phyloP scores from a whole-genome alignment of 2,329 filamentous ascomycete species.

The Ophiognomonia clavigignenti-juglandacearum region DNA sequence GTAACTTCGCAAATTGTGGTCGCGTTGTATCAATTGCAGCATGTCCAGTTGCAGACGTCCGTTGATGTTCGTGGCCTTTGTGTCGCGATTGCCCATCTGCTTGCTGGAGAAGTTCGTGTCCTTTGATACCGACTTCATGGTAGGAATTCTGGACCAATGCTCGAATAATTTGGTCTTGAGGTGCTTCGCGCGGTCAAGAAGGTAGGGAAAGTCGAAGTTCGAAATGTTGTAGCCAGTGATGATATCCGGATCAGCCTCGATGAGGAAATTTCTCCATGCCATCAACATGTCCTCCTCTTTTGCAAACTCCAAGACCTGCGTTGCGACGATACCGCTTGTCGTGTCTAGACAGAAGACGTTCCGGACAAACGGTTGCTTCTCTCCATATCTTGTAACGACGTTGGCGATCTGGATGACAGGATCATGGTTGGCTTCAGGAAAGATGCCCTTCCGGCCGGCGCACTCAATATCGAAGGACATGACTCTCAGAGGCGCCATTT shows the following conservation, averaged over 20 bases:
- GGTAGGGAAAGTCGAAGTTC: conserved; percentile 98
- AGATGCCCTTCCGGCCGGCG: conserved; percentile 93
- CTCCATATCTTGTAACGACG: conserved; percentile 89
- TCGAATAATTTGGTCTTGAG: conserved; percentile 78
- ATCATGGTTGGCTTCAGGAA: conserved; percentile 86
- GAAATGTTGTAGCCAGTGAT: conserved; percentile 99
- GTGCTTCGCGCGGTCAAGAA: conserved; percentile 81
- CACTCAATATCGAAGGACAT: conserved; percentile 99
- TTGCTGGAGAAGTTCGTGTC: conserved; percentile 92
- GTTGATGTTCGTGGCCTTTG: conserved; percentile 90
- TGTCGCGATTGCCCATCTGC: conserved; percentile 95
- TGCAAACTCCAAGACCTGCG: conserved; percentile 79
- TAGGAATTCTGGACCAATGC: conserved; percentile 78
- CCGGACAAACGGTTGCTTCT: conserved; percentile 89
- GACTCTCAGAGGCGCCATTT: conserved; percentile 91
- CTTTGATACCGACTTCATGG: conserved; percentile 64
- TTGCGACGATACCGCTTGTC: conserved; percentile 91
- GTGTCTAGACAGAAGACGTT: conserved; percentile 96
- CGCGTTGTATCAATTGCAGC: conserved; percentile 89
- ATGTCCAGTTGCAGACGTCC: conserved; percentile 90
- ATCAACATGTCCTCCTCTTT: conserved; percentile 86
- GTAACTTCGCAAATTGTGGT: conserved; percentile 93
- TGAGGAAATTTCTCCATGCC: conserved; percentile 84
- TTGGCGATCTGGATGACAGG: conserved; percentile 98
- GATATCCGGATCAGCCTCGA: conserved; percentile 89